Base-by-base conservation (phyloP, 306 rosid genomes). In the Hylodesmum podocarpum region DNA sequence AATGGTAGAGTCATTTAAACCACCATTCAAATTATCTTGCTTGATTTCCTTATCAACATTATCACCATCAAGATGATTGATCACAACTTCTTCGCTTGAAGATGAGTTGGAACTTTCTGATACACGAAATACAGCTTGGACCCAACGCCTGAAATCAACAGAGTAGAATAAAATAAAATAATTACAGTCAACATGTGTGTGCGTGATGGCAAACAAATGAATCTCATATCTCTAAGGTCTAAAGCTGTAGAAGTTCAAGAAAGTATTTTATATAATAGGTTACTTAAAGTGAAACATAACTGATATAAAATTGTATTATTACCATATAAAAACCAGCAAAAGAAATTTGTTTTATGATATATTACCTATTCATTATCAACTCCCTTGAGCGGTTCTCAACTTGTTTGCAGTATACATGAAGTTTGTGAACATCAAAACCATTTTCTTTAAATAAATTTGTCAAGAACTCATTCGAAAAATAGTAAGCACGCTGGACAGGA, bases 331-430 rank as follows among this genome's bases (percentile, higher is more conserved):
- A 33, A 22, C 3, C 5, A 3, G 64, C 47, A 81, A 55, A 39
- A 78, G 22, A 24, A 75, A 70, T n/a, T 3, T 8, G 61, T 22
- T 16, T 22, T 62, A 77, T 55, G 64, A 79, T 77, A 27, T 25
- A 73, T 85, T 86, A 90, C 98, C 94, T 82, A 46, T 92, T 95
- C 98, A 95, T 92, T 33, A 90, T 78, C 87, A 95, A 82, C 72
- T 91, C 96, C 87, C 87, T 85, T 9, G 93, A 92, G 37, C 96
- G 92, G 76, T 95, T 95, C 89, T 90, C 96, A 50, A 95, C 97
- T 92, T 95, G 96, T 84, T 95, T 95, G 86, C 97, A 95, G 84
- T 88, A 92, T 9, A 92, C 75, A 37, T 63, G 89, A 83, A 90
- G 87, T 74, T 89, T 88, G 78, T 85, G 76, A 65, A 88, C 91